Base-by-base conservation (phyloP, 176 grass and related monocot species). In the Avena eriantha region DNA sequence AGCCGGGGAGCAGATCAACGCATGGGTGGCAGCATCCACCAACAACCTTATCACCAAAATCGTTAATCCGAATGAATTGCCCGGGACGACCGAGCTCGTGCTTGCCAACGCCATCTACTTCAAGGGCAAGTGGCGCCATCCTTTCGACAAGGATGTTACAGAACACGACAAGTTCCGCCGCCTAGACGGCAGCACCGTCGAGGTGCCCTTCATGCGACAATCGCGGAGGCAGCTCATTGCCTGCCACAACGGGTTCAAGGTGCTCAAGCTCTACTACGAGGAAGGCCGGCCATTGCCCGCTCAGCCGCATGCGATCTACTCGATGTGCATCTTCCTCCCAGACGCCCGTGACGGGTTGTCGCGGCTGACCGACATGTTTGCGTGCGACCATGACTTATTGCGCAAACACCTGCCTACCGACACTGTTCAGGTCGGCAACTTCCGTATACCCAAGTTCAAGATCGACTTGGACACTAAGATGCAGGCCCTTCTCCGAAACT, bases 61-160 rank as follows among this genome's bases (percentile, higher is more conserved):
- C 72, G 3, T 80, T 21, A n/a, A 77, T 66, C 16, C 9, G 3
- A n/a, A 18, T 7, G 0, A 21, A 10, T 18, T 43, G 18, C 17
- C 68, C 7, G 7, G 43, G 0, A 0, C 0, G 31, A 84, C 76
- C 5, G 63, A 24, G 45, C 10, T 76, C 19, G 49, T 89, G 24
- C 54, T 89, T 17, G 82, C 59, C 18, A 89, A 84, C 48, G 87
- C 87, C 18, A 56, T 89, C 55, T 85, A 89, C 75, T 89, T 89
- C 56, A 89, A 89, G 35, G 69, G 69, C 21, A 72, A 72, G 39
- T 46, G 39, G 39, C 36, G 0, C 10, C 4, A 23, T 41, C 69
- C 39, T 46, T 72, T 72, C 19, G 2, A 45, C 4, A 7, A 13
- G 69, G 11, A 0, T 22, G 10, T 36, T 36, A 72, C 39, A 10